These are phyloP conservation scores for Pseudoscleropodium purum DNA, from an alignment of 225 moss, liverwort and hornwort genomes.

Conservation along the genomic window DNA sequence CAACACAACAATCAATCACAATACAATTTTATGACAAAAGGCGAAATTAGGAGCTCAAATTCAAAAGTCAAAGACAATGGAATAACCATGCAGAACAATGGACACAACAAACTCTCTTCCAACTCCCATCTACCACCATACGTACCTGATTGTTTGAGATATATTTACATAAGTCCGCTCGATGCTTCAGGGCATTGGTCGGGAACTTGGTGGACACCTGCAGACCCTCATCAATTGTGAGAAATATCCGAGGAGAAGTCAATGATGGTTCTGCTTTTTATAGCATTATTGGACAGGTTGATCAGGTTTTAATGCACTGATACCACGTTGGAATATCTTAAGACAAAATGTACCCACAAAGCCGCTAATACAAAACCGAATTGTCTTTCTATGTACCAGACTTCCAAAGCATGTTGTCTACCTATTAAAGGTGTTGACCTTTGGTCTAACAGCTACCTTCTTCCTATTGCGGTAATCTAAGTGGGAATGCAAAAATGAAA, in stretches of 20 bases:
- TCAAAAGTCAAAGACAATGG: neutral
- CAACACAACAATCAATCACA: neutral
- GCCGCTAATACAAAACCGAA: neutral
- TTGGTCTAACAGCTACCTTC: neutral
- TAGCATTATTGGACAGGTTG: too few relatives aligned
- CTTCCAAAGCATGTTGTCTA: neutral
- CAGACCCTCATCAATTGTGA: neutral
- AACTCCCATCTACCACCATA: neutral
- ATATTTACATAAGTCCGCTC: conserved; percentile 49
- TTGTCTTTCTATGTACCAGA: neutral
- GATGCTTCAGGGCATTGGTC: conserved; percentile 64
- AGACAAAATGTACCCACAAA: neutral
- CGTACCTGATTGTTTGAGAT: conserved; percentile 54
- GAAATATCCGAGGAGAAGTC: neutral
- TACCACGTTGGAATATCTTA: neutral
- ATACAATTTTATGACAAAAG: neutral
- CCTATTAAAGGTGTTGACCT: neutral
- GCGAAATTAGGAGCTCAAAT: neutral
- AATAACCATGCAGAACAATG: neutral
- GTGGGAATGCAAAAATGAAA: neutral
- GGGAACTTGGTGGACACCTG: conserved; percentile 95
- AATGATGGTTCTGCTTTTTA: neutral
- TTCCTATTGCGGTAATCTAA: neutral
- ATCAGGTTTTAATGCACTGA: neutral
- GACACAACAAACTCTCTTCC: neutral